Evolutionary conservation across 257 asterid species (phyloP).

Genomic region (Solanum ahanhuiri): DNA sequence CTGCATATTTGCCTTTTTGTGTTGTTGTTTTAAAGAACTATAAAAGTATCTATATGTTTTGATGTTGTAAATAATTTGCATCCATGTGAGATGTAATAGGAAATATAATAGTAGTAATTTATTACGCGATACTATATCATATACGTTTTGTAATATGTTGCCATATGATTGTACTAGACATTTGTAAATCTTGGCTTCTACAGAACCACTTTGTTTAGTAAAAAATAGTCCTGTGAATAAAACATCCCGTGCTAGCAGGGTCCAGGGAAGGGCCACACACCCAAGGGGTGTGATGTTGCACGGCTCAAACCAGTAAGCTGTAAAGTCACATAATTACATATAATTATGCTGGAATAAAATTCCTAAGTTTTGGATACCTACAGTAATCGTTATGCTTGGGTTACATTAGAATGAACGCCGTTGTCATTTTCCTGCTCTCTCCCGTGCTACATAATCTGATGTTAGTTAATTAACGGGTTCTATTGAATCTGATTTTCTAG

Average conservation of each 20-base stretch:
- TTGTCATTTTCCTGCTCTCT: not conserved
- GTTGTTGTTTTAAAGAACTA: not conserved
- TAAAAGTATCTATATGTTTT: not conserved
- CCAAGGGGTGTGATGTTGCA: not conserved
- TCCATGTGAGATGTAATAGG: conserved; percentile 18
- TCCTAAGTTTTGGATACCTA: not conserved
- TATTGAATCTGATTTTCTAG: not conserved
- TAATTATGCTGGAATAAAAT: not conserved
- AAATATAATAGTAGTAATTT: not conserved
- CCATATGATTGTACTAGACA: not conserved
- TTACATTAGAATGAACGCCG: not conserved
- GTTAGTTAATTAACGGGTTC: not conserved
- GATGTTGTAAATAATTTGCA: not conserved
- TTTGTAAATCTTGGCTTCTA: not conserved
- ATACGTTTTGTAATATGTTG: not conserved
- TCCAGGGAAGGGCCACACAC: not conserved
- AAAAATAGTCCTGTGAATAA: not conserved
- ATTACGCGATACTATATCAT: not conserved
- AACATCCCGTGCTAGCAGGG: not conserved
- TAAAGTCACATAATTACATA: not conserved
- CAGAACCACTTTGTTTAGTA: not conserved
- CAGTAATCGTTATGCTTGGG: not conserved
- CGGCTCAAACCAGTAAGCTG: not conserved
- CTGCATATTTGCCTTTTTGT: not conserved
- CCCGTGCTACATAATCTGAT: not conserved